These are phyloP conservation scores for Gonium pectorale DNA, from an alignment of 139 green algal genomes.

Conservation along the genomic window DNA sequence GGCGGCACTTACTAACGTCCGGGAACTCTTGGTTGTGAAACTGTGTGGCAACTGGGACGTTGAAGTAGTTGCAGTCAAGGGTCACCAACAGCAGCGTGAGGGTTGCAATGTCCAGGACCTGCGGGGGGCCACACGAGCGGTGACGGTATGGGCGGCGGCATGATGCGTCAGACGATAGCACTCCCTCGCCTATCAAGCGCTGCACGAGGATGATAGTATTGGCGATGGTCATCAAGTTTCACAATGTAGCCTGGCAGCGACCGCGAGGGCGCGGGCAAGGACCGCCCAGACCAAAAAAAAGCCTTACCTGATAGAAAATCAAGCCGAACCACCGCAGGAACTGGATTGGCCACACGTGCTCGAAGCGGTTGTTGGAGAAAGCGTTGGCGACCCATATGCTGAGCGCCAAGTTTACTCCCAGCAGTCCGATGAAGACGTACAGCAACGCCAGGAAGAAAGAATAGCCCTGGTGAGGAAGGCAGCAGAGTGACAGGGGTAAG, in stretches of 20 bases:
- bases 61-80: conserved; percentile 52
- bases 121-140: too few species aligned
- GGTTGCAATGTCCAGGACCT: conserved; percentile 47
- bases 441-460: conserved; percentile 19
- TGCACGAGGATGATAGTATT: too few species aligned
- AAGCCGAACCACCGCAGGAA: conserved; percentile 45
- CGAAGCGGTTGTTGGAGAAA: conserved; percentile 43
- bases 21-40: conserved; percentile 49
- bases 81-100: conserved; percentile 50
- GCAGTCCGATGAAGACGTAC: conserved; percentile 18
- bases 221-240: too few species aligned
- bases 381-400: conserved; percentile 25
- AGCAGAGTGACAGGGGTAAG: too few species aligned
- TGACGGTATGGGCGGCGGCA: too few species aligned
- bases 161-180: too few species aligned
- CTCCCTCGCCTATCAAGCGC: too few species aligned
- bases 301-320: conserved; percentile 55
- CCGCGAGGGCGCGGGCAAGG: too few species aligned
- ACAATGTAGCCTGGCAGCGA: too few species aligned
- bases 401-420: neutral
- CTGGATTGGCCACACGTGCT: conserved; percentile 48
- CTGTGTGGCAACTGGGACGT: neutral
- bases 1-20: conserved; percentile 32
- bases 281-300: too few species aligned
- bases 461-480: too few species aligned